phyloP scores from a whole-genome alignment of 2,329 filamentous ascomycete genomes.

The Calonectria ilicicola region DNA sequence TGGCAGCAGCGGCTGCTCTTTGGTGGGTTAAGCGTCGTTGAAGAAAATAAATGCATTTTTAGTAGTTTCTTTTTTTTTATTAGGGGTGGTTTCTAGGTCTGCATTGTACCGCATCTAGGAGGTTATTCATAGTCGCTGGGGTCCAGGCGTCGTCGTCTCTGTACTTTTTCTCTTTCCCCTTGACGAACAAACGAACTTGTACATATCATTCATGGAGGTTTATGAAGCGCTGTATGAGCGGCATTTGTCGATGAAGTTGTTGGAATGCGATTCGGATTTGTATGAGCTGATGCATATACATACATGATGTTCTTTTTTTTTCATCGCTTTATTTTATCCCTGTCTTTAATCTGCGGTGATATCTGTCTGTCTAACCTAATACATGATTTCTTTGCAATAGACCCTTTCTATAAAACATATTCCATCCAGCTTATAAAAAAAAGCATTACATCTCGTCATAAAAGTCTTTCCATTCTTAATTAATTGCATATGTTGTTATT shows the following conservation, averaged over 20 bases:
- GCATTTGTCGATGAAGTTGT: not conserved
- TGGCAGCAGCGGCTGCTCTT: constrained; percentile 52
- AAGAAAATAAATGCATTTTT: constrained; percentile 1
- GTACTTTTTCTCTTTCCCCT: not conserved
- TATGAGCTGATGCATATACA: not conserved
- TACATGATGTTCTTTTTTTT: not conserved
- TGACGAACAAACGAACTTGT: constrained; percentile 15
- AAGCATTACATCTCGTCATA: constrained; percentile 10
- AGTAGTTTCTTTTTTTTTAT: constrained; percentile 5
- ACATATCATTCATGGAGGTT: constrained; percentile 18
- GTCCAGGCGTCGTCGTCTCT: constrained; percentile 23
- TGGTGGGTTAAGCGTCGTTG: constrained; percentile 51
- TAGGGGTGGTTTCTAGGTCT: constrained; percentile 7
- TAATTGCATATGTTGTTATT: not conserved
- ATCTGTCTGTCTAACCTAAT: not conserved
- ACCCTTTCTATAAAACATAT: not conserved
- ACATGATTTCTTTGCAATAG: not conserved
- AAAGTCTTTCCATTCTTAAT: not conserved
- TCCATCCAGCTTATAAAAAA: not conserved
- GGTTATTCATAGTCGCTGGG: constrained; percentile 5
- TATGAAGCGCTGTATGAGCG: constrained; percentile 1
- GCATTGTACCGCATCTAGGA: constrained; percentile 6
- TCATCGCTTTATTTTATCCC: not conserved
- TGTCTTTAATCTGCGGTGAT: not conserved
- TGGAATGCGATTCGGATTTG: not conserved